A percentile compares a stretch with the other conserved stretches of the same genome.
These are phyloP conservation scores for Penicillium silybi DNA, from an alignment of 495 filamentous ascomycete species.

Conservation along the genomic window DNA sequence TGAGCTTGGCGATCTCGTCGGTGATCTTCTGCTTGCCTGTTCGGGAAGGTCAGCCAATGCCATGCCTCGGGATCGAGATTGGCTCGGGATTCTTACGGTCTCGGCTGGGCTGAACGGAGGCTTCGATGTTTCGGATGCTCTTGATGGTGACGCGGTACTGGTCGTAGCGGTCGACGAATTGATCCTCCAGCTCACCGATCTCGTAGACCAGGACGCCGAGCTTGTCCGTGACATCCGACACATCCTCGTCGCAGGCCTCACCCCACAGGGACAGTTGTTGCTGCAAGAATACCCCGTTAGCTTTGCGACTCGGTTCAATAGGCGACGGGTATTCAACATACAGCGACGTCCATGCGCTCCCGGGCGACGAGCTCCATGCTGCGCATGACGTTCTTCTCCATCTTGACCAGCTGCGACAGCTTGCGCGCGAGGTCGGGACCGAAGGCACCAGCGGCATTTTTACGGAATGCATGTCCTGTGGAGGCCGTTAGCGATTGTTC, in stretches of 20 bases:
- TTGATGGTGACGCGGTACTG: constrained; percentile 99
- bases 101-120: constrained; percentile 94
- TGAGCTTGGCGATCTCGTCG: constrained; percentile 96
- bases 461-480: constrained; percentile 89
- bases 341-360: constrained; percentile 97
- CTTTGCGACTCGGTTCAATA: background rate
- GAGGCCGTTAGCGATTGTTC: constrained; percentile 21
- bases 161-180: constrained; percentile 97
- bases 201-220: constrained; percentile 96
- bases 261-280: constrained; percentile 99
- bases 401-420: constrained; percentile 95
- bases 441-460: constrained; percentile 86
- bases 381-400: constrained; percentile 99
- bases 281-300: constrained; percentile 39
- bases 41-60: background rate
- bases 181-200: constrained; percentile 96
- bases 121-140: constrained; percentile 98
- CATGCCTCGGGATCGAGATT: background rate
- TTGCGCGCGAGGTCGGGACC: constrained; percentile 97
- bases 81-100: constrained; percentile 62
- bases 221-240: constrained; percentile 98
- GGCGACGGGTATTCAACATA: constrained; percentile 40
- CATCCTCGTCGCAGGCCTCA: constrained; percentile 93
- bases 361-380: constrained; percentile 92
- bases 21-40: constrained; percentile 97